Evolutionary conservation across 2,329 filamentous ascomycete genomes (phyloP), one percentile per base, ranked within the genome.

Genomic region (Ophiostoma australiae): DNA sequence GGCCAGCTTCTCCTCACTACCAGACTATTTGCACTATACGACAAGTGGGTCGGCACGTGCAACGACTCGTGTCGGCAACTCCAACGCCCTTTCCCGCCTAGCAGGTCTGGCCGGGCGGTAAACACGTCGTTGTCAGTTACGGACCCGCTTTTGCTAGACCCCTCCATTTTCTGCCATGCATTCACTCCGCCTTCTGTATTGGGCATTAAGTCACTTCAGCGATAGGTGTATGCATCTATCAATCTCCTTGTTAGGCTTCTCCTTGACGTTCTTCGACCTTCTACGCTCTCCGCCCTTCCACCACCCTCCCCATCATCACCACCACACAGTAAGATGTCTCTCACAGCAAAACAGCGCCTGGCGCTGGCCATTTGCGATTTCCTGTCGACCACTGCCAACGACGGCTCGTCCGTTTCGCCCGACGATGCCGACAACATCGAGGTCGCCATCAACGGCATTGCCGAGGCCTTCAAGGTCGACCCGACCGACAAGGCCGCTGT

Each of bases 301-400:
- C 4, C 58, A 33, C 10, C 11, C 58, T 15, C 27, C 17, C 20
- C 58, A 33, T 13, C 58, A 17, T 63, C 58, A 63, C 10, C 52
- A 63, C 58, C 58, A 63, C 58, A 63, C 27, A 31, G 33, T 2
- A 48, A 48, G 27, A 41, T 33, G 82, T 78, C 82, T 72, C 81
- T 83, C 63, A 82, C 84, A 70, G 83, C 86, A 72, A 87, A 88
- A 80, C 88, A 99, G 87, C 93, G 94, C 83, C 91, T 99, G 74
- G 95, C 95, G 80, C 92, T 99, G 79, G 93, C 95, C 77, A 94
- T 99, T 81, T 93, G 97, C 84, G 93, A 98, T 83, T 99, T 97
- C 84, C 90, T 99, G 73, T 87, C 87, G 76, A 89, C 88, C 72
- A 97, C 93, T 66, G 84, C 93, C 76, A 90, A 89, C 74, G 95